Evolutionary conservation across 129 eudicot genomes (phyloP), one percentile per base, ranked within the genome.

Genomic region (Solidago caesia): DNA sequence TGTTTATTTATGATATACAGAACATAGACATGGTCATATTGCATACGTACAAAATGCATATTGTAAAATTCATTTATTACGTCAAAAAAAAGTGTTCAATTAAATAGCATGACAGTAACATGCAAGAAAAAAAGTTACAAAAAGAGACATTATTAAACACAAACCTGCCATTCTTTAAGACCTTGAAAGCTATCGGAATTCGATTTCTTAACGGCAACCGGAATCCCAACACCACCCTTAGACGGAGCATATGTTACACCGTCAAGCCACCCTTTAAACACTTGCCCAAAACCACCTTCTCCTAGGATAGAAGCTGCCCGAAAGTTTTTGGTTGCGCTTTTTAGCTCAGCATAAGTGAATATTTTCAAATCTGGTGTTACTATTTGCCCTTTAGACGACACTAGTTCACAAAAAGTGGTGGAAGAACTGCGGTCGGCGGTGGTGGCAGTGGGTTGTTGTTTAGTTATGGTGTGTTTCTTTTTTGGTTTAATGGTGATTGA

Each of bases 91-190:
- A 33, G 39, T 33, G 39, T 33, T 33, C 3, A 33, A 33, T 33
- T 33, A 33, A 33, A 33, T 33, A 33, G 39, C 39, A 33, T 33
- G 39, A 33, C 39, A 33, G 14, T 51, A n/a, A 51, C 14, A 51
- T 51, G 56, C 56, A 51, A 51, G 13, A 48, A 48, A 2, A 8
- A 33, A 33, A 33, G 39, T 33, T 3, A 1, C 39, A 33, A 33
- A 48, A 8, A 3, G 14, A 51, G 11, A 9, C 14, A 51, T 9
- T 51, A 3, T 9, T 3, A 51, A 51, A 51, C 56, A 79, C 71
- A 26, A 39, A 89, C 95, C 86, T 85, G 90, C 95, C 95, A 89
- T 77, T 89, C 95, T 77, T 86, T 84, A 47, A 86, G 80, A 8
- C 95, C 95, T 82, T 89, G 95, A 39, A 77, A 77, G 62, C 95